Conservation (phyloP, 805 yeast species). For the Ogataea zsoltii region DNA sequence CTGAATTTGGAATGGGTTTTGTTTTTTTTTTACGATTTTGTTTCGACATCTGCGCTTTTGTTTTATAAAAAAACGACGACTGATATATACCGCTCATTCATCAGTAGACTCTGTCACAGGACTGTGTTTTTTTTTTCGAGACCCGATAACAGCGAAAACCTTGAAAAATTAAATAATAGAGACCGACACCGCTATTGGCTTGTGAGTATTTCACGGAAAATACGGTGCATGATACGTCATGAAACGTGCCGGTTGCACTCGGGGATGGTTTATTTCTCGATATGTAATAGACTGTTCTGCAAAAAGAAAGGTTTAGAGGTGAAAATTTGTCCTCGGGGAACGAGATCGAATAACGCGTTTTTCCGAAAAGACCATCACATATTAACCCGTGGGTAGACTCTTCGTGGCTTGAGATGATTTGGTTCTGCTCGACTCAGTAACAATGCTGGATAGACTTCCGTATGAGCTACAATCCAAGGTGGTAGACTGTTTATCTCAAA, state of each 20-base stretch:
- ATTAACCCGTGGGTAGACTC: too few species aligned
- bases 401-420: too few species aligned
- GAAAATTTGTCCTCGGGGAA: background rate
- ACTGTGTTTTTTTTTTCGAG: too few species aligned
- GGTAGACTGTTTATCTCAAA: constrained; percentile 21
- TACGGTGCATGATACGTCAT: background rate
- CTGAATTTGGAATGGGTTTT: constrained; percentile 4
- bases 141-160: constrained; percentile 18
- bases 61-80: too few species aligned
- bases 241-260: background rate
- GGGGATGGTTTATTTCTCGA: background rate
- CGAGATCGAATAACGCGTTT: background rate
- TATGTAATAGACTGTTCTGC: too few species aligned
- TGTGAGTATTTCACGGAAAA: background rate
- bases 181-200: background rate
- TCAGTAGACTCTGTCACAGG: too few species aligned
- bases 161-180: constrained; percentile 1
- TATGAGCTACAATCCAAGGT: constrained; percentile 23
- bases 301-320: too few species aligned
- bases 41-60: background rate
- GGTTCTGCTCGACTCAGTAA: too few species aligned
- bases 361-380: constrained; percentile 7
- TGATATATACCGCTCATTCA: too few species aligned
- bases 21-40: background rate
- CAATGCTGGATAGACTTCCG: constrained; percentile 31